Evolutionary conservation across 495 filamentous ascomycete genomes (phyloP), one percentile per base, ranked within the genome.

Genomic region (Penicillium soppii): DNA sequence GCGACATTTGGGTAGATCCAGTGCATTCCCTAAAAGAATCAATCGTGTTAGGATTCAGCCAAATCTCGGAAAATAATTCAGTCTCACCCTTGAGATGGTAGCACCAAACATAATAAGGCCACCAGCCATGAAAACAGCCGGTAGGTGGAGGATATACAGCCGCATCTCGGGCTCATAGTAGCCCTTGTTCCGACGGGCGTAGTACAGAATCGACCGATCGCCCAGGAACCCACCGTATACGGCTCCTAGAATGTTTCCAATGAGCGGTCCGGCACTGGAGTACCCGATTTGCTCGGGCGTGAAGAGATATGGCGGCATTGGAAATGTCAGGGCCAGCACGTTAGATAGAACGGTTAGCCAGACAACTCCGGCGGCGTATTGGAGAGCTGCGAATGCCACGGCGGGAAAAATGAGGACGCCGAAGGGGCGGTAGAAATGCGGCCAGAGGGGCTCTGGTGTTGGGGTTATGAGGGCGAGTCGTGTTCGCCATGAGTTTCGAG

Each of bases 121-220:
- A 5, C 61, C 63, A 7, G 61, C 53, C 47, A 68, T 57, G 3
- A 41, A 12, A 1, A 67, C n/a, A 1, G 61, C 65, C 1, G 67
- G 67, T n/a, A 72, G 20, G 44, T 68, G 63, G 26, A 69, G 50
- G 13, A 69, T 70, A 37, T 69, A 74, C 7, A 75, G 51, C 15
- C 73, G 60, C 62, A 73, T 71, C 45, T 78, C 75, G 0, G 72
- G 65, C 56, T 79, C 74, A 22, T 67, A 70, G 35, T 67, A 64
- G 4, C 73, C 74, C 9, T 62, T 63, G 37, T 77, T 76, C 2
- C 62, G 58, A 12, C 68, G 61, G 5, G 76, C 57, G 17, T 65
- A 68, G 29, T 51, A 61, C 35, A 71, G 43, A 35, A 74, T 70
- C 4, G 61, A 69, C 61, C 67, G 59, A 47, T 79, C 76, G 20